Conservation (phyloP, 108 stramenopile genomes). For the Chaetoceros tenuissimus region DNA sequence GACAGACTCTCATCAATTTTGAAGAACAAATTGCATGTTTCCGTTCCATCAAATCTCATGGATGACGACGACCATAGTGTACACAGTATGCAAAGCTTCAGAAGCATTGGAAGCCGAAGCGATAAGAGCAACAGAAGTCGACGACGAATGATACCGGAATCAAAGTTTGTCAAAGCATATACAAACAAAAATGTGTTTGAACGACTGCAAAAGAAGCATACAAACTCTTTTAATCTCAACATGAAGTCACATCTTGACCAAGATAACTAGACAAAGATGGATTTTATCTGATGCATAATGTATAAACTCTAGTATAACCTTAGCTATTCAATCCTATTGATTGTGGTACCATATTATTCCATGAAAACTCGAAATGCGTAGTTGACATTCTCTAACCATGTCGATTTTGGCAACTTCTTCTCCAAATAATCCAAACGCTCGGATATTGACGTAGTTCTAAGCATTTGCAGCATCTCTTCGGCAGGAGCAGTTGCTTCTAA, state of each 20-base stretch:
- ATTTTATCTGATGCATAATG: no score
- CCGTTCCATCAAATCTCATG: constrained; percentile 17
- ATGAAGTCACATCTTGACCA: background rate
- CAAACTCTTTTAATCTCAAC: constrained; percentile 47
- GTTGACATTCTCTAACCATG: background rate
- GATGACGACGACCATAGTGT: constrained; percentile 7
- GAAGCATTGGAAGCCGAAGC: constrained; percentile 1
- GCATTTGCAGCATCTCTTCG: background rate
- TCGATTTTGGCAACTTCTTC: background rate
- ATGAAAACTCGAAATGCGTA: background rate
- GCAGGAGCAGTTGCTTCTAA: background rate
- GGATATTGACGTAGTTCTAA: background rate
- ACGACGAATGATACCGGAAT: constrained; percentile 1
- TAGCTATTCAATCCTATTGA: background rate
- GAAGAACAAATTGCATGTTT: constrained; percentile 10
- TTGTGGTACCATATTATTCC: background rate
- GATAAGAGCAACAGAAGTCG: constrained; percentile 5
- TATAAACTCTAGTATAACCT: background rate
- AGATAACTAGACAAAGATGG: background rate
- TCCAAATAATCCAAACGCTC: background rate
- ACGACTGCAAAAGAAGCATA: constrained; percentile 47
- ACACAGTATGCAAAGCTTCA: constrained; percentile 1
- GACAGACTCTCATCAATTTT: background rate
- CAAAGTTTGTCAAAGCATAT: constrained; percentile 8
- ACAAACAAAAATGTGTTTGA: constrained; percentile 52